phyloP scores from a whole-genome alignment of 2,329 filamentous ascomycete genomes.

The Chaetomium sp. region DNA sequence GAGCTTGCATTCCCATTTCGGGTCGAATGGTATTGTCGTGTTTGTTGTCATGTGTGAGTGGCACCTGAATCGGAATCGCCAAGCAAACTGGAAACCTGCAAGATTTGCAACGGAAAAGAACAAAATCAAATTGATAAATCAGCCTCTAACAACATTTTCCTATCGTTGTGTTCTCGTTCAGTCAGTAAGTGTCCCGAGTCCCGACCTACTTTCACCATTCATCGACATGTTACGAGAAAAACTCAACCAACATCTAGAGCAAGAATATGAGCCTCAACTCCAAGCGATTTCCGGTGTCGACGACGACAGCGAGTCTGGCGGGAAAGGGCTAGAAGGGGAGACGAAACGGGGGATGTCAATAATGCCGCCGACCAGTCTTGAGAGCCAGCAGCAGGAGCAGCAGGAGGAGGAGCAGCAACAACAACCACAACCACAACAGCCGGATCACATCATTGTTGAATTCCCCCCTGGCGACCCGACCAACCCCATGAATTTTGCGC shows the following conservation, averaged over 20 bases:
- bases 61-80: neutral
- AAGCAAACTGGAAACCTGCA: neutral
- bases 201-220: neutral
- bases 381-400: neutral
- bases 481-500: slow-evolving; percentile 5
- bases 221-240: neutral
- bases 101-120: neutral
- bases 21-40: no score
- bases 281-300: neutral
- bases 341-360: no score
- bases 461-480: slow-evolving; percentile 3
- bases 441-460: neutral
- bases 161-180: no score
- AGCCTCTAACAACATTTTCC: no score
- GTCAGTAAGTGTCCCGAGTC: neutral
- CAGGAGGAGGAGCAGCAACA: no score
- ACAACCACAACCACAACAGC: neutral
- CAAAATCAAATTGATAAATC: neutral
- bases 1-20: neutral
- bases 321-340: neutral
- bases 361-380: neutral
- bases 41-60: no score
- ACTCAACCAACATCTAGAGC: neutral
- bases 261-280: neutral
- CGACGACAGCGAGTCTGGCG: neutral